phyloP scores from a whole-genome alignment of 2,329 filamentous ascomycete genomes.

The Gnomoniopsis smithogilvyi region DNA sequence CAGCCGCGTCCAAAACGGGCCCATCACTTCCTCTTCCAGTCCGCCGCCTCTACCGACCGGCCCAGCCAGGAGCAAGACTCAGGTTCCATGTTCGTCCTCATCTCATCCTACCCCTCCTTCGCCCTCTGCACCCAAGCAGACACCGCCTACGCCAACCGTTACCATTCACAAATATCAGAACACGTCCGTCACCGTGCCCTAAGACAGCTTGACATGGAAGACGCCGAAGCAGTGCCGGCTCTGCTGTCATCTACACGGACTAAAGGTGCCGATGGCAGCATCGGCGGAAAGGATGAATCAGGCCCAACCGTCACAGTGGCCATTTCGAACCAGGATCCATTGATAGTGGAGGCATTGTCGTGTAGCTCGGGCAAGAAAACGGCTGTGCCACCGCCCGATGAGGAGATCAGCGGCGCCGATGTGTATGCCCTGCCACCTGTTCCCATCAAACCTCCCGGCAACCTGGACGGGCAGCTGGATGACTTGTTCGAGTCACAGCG shows the following conservation, averaged over 20 bases:
- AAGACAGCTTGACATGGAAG: constrained; percentile 14
- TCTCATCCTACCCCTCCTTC: constrained; percentile 17
- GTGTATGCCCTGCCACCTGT: constrained; percentile 2
- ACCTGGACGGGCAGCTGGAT: neutral
- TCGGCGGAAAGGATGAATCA: neutral
- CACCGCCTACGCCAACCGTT: constrained; percentile 8
- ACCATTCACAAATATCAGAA: constrained; percentile 9
- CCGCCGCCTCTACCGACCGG: neutral
- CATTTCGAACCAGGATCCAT: constrained; percentile 7
- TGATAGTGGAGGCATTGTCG: constrained; percentile 12
- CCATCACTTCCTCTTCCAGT: constrained; percentile 18
- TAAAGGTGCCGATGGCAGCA: neutral
- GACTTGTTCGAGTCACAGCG: constrained; percentile 7
- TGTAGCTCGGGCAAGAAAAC: neutral
- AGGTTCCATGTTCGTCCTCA: constrained; percentile 11
- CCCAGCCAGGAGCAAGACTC: neutral
- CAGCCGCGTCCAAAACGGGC: neutral
- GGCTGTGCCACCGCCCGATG: constrained; percentile 6
- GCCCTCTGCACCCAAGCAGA: constrained; percentile 16
- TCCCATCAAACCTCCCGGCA: neutral
- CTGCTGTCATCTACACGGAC: neutral
- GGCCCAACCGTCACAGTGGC: constrained; percentile 2
- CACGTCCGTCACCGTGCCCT: constrained; percentile 6
- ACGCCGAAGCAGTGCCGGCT: constrained; percentile 11
- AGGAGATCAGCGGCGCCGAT: constrained; percentile 15